Evolutionary conservation across 179 eudicot species (phyloP), one percentile per base, ranked within the genome.

Genomic region (Gypsophila paniculata): DNA sequence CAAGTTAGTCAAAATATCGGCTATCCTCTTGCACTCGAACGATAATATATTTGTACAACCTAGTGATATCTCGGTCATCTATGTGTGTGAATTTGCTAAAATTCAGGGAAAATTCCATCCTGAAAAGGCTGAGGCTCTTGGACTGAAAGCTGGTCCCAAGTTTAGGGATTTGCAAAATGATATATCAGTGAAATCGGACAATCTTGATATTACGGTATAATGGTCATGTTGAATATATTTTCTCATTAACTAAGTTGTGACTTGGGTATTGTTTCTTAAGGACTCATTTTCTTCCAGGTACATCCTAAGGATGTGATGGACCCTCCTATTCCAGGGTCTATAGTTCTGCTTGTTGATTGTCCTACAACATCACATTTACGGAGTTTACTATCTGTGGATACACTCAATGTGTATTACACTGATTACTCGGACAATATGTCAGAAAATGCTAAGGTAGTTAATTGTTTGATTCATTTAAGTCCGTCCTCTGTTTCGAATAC

Each of bases 21-120:
- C 96, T 67, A 71, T 91, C 75, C 86, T 91, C 39, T 76, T 94
- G 74, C 78, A 72, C 69, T 96, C 97, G 68, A 72, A 49, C n/a
- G 48, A 39, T 42, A 36, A 48, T 51, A 14, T 69, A 29, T 26
- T 38, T 19, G 13, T 71, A 46, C 88, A 88, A 76, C 89, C 92
- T 60, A 91, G 94, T 64, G 96, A 94, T 78, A 77, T 91, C 72
- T 88, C 99, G 7, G 97, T 88, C 44, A 62, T 90, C 62, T 94
- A 94, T 81, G 82, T 90, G 65, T 89, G 94, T 72, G 97, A 94
- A 73, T 80, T 94, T 61, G 88, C 97, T 70, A 93, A 94, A 76
- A 89, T 94, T 73, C 85, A 82, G 72, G 99, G 99, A 11, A 94
- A 77, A 73, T 94, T 94, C 77, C 85, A 91, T 85, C 96, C 93